These are phyloP conservation scores for Corrigiola litoralis DNA, from an alignment of 179 eudicot genomes.

Conservation along the genomic window DNA sequence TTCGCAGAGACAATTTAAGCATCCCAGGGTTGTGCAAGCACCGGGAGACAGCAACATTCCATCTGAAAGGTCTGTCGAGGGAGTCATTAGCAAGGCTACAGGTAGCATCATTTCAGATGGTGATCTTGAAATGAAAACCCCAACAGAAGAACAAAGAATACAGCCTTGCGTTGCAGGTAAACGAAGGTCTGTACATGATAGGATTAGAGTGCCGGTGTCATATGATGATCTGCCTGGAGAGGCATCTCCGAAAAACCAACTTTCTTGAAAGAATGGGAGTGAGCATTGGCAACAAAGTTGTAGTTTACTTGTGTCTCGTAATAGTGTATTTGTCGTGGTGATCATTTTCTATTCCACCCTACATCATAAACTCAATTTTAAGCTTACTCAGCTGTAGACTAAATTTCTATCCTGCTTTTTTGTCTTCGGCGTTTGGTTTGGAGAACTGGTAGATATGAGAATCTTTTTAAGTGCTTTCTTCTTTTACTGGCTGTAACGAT, in stretches of 20 bases:
- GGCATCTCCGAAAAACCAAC: conserved; percentile 8
- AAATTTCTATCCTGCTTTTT: too few relatives aligned
- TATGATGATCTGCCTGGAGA: conserved; percentile 52
- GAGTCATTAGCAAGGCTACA: conserved; percentile 2
- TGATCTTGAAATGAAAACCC: conserved; percentile 10
- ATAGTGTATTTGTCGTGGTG: background rate
- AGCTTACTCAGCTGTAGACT: too few relatives aligned
- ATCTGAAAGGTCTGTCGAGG: conserved; percentile 10
- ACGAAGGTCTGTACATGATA: conserved; percentile 40
- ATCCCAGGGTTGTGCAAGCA: conserved; percentile 20
- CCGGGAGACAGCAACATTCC: conserved; percentile 21
- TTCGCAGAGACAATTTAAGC: conserved; percentile 66
- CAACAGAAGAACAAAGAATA: conserved; percentile 19
- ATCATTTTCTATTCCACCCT: background rate
- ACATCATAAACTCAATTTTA: too few relatives aligned
- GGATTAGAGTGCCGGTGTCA: conserved; percentile 54
- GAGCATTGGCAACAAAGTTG: background rate
- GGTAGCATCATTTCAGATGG: background rate
- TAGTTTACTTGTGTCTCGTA: background rate
- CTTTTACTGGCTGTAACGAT: too few relatives aligned
- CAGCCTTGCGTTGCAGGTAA: conserved; percentile 18
- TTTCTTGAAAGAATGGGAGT: background rate
- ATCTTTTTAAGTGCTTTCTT: too few relatives aligned
- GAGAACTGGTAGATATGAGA: too few relatives aligned
- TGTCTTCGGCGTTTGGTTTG: too few relatives aligned